phyloP scores from a whole-genome alignment of 2,329 filamentous ascomycete genomes.

The Plenodomus tracheiphilus region DNA sequence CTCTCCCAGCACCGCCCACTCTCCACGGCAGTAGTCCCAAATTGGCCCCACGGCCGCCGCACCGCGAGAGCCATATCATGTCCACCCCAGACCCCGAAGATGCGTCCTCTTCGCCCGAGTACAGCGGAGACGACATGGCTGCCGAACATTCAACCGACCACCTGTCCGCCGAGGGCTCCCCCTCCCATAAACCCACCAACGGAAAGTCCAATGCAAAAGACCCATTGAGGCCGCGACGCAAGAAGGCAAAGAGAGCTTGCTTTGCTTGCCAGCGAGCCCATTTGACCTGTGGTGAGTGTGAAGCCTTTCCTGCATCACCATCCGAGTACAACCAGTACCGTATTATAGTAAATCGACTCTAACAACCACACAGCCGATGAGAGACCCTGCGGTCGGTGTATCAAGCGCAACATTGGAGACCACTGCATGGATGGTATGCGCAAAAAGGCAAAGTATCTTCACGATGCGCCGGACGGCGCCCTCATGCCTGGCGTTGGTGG shows the following conservation, averaged over 20 bases:
- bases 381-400: conserved; percentile 88
- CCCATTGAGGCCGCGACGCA: conserved; percentile 82
- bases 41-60: conserved; percentile 18
- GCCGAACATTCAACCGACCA: conserved; percentile 46
- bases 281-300: conserved; percentile 90
- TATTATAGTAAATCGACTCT: background rate
- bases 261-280: conserved; percentile 97
- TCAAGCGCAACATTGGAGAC: conserved; percentile 89
- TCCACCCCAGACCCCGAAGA: conserved; percentile 52
- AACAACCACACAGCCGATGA: conserved; percentile 73
- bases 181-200: conserved; percentile 36
- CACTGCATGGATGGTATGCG: conserved; percentile 93
- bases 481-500: conserved; percentile 81
- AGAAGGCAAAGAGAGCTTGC: conserved; percentile 94
- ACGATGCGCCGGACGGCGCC: conserved; percentile 89
- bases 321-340: background rate
- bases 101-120: conserved; percentile 52
- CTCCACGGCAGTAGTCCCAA: conserved; percentile 36
- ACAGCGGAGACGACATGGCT: conserved; percentile 52
- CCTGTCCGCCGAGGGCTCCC: conserved; percentile 41
- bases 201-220: conserved; percentile 71
- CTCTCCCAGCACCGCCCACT: conserved; percentile 34
- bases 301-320: background rate
- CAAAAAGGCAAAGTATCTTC: conserved; percentile 98
- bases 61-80: conserved; percentile 50